Conservation (phyloP, 2,329 filamentous ascomycete species). For the Alternaria sp. region DNA sequence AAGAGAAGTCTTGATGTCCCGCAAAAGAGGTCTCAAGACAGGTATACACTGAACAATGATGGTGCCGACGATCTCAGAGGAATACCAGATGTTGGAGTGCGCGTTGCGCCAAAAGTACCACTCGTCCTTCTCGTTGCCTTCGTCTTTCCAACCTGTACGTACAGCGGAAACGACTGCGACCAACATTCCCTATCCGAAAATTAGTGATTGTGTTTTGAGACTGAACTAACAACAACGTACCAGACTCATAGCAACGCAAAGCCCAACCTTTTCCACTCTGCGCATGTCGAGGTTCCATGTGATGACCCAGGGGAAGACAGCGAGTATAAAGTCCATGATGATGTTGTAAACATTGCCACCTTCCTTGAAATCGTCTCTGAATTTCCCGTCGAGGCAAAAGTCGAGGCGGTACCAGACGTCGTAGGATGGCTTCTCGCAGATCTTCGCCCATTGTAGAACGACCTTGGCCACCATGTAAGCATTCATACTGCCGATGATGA, state of each 20-base stretch:
- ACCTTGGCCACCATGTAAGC: constrained; percentile 59
- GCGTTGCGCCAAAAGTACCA: constrained; percentile 62
- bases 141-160: constrained; percentile 60
- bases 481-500: constrained; percentile 62
- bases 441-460: constrained; percentile 60
- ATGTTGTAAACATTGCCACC: constrained; percentile 65
- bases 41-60: constrained; percentile 66
- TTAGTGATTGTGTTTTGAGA: constrained; percentile 5
- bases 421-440: constrained; percentile 56
- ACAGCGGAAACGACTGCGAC: constrained; percentile 61
- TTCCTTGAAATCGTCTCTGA: constrained; percentile 59
- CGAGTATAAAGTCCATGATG: constrained; percentile 64
- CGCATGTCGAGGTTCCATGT: constrained; percentile 61
- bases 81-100: constrained; percentile 60
- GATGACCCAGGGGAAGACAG: constrained; percentile 61
- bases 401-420: constrained; percentile 60
- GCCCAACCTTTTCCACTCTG: constrained; percentile 59
- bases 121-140: constrained; percentile 57
- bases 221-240: constrained; percentile 18
- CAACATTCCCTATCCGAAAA: constrained; percentile 51
- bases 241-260: constrained; percentile 62
- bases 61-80: constrained; percentile 62
- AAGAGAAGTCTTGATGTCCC: constrained; percentile 53
- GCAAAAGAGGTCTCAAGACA: constrained; percentile 60
- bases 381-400: constrained; percentile 54